Evolutionary conservation across 306 rosid genomes (phyloP), one percentile per base, ranked within the genome.

Genomic region (Sechiopsis laciniata): DNA sequence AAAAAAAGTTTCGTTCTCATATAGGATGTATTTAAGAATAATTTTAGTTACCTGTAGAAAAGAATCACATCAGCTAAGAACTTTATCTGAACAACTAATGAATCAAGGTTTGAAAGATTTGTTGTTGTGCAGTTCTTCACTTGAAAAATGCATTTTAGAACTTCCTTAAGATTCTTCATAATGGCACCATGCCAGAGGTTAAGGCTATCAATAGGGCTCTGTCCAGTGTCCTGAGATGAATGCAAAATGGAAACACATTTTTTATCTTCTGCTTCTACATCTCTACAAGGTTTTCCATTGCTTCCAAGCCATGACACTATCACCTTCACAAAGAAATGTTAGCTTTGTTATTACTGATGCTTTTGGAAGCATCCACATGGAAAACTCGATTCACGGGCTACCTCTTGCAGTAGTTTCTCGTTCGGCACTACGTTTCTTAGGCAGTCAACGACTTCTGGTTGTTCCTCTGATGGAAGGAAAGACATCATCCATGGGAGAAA

Each of bases 341-440:
- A 81, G 81, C 77, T 50, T 69, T 69, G 57, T 69, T 46, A 69
- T 20, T 50, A 50, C 21, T 50, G 57, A 69, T 69, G 21, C 56
- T 50, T 50, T 69, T 3, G 20, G 73, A 48, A 46, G 55, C 40
- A 48, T 17, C 20, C 0, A 69, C 42, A 62, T 66, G 7, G 66
- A 78, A 60, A 70, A 72, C 29, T 78, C 73, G 72, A 73, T 68
- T 64, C 16, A 54, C 51, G 8, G 66, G 77, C 67, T 79, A 94
- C 98, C 95, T 94, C 94, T 85, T 86, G 89, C 77, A 90, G 79
- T 80, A 84, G 72, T 51, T 78, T 87, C 74, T 90, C 94, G 70
- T 83, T 77, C 40, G 98, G 96, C 37, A 88, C 84, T 52, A 87
- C 85, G 60, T 83, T 87, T 32, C 66, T 83, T 58, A 94, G 45